Evolutionary conservation across 2,329 filamentous ascomycete genomes (phyloP).

Genomic region (Exophiala dermatitidis): DNA sequence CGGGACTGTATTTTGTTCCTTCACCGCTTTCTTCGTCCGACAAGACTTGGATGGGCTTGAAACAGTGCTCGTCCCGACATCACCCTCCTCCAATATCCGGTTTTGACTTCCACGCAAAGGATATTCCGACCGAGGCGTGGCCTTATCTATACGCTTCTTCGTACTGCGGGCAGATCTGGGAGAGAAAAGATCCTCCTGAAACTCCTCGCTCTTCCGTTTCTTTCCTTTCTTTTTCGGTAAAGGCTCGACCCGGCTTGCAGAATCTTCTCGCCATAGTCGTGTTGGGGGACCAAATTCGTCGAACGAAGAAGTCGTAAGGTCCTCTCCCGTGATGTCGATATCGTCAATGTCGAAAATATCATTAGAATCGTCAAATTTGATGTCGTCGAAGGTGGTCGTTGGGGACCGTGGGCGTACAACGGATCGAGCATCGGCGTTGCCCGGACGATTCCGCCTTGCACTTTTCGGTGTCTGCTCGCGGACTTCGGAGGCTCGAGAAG

Average conservation of each 20-base stretch:
- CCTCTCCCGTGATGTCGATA: constrained; percentile 34
- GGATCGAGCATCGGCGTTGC: constrained; percentile 22
- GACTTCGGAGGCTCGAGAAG: constrained; percentile 15
- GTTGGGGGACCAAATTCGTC: constrained; percentile 38
- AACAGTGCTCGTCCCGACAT: not conserved
- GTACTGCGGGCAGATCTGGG: constrained; percentile 8
- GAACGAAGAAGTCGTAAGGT: constrained; percentile 34
- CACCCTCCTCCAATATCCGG: not conserved
- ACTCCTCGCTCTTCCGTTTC: constrained; percentile 46
- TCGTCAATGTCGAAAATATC: constrained; percentile 36
- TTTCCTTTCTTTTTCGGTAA: constrained; percentile 35
- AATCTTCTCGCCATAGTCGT: constrained; percentile 40
- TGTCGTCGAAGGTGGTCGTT: constrained; percentile 9
- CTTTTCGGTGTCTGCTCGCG: constrained; percentile 3
- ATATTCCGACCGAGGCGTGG: not conserved
- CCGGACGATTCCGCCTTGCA: constrained; percentile 10
- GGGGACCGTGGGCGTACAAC: constrained; percentile 11
- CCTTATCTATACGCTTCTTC: constrained; percentile 5
- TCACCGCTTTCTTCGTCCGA: not conserved
- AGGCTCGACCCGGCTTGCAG: constrained; percentile 34
- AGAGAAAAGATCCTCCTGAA: constrained; percentile 23
- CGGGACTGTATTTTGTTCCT: not conserved
- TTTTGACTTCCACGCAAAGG: constrained; percentile 3
- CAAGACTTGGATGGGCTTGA: constrained; percentile 1
- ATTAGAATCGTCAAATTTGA: constrained; percentile 17